Conservation (phyloP, 345 rosid species). For the Firmiana major region DNA sequence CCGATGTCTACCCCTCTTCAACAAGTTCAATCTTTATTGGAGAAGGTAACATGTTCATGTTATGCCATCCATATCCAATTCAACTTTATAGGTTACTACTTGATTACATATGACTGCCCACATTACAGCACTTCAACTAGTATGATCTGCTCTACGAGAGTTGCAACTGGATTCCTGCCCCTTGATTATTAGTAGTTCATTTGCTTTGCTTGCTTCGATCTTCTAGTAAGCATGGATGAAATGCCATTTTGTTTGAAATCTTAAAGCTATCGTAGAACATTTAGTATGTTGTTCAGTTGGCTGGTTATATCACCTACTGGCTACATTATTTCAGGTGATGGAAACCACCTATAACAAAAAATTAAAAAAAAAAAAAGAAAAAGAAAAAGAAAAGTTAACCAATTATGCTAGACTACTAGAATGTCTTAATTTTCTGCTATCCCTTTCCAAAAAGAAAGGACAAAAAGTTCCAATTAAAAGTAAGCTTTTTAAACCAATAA, state of each 20-base stretch:
- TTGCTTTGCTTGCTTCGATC: neutral
- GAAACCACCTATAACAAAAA: neutral
- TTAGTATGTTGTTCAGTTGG: neutral
- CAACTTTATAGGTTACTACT: neutral
- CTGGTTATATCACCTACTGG: neutral
- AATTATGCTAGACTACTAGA: neutral
- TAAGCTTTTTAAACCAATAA: neutral
- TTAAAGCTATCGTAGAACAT: neutral
- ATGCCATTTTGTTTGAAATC: neutral
- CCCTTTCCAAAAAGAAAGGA: neutral
- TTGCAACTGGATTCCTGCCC: neutral
- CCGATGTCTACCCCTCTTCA: constrained; percentile 69
- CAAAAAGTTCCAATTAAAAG: neutral
- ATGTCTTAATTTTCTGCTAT: neutral
- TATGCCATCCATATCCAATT: neutral
- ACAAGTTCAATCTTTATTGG: constrained; percentile 63
- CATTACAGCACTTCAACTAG: neutral
- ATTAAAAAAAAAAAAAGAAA: no score
- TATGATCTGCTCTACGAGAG: neutral
- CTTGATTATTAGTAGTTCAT: neutral
- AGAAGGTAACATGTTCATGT: constrained; percentile 51
- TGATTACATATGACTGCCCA: neutral
- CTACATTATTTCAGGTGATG: neutral
- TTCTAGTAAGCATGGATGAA: neutral
- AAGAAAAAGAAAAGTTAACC: neutral